Percentiles rank a stretch among this genome's conserved stretches.
phyloP scores from a whole-genome alignment of 2,329 filamentous ascomycete species.

The Fusarium succisae region DNA sequence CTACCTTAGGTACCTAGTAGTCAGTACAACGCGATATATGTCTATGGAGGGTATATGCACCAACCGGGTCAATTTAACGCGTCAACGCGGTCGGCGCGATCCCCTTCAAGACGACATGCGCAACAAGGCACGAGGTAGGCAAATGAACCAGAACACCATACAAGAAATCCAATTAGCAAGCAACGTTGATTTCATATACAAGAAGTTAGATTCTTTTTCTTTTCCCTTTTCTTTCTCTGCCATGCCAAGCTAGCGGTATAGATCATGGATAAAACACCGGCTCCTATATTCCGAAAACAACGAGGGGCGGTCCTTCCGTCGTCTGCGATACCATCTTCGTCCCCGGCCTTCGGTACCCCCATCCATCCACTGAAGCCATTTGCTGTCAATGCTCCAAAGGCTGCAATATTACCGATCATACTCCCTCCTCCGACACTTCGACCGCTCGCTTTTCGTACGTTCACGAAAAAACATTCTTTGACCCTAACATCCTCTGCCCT shows the following conservation, averaged over 20 bases:
- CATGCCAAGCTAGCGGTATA: constrained; percentile 29
- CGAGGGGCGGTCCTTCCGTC: constrained; percentile 49
- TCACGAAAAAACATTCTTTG: constrained; percentile 97
- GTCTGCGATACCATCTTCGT: constrained; percentile 83
- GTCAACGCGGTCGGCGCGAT: constrained; percentile 47
- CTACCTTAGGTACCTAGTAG: not conserved
- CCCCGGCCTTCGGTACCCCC: constrained; percentile 89
- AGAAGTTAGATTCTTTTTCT: not conserved
- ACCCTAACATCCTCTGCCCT: constrained; percentile 90
- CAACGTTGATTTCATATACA: not conserved
- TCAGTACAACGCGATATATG: constrained; percentile 26
- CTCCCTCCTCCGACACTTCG: constrained; percentile 87
- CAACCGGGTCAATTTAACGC: constrained; percentile 51
- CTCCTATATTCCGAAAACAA: constrained; percentile 50
- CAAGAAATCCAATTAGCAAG: constrained; percentile 12
- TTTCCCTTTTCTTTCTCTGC: not conserved
- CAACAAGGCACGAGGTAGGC: not conserved
- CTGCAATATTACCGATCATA: constrained; percentile 84
- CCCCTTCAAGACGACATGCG: not conserved
- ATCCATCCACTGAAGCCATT: constrained; percentile 79
- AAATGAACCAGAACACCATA: constrained; percentile 11
- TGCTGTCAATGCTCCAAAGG: constrained; percentile 61
- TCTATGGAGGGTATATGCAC: constrained; percentile 38
- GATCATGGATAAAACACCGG: constrained; percentile 52
- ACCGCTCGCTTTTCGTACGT: constrained; percentile 91